Evolutionary conservation across 768 basidiomycete genomes (phyloP).

Genomic region (Goffeauzyma gilvescens): DNA sequence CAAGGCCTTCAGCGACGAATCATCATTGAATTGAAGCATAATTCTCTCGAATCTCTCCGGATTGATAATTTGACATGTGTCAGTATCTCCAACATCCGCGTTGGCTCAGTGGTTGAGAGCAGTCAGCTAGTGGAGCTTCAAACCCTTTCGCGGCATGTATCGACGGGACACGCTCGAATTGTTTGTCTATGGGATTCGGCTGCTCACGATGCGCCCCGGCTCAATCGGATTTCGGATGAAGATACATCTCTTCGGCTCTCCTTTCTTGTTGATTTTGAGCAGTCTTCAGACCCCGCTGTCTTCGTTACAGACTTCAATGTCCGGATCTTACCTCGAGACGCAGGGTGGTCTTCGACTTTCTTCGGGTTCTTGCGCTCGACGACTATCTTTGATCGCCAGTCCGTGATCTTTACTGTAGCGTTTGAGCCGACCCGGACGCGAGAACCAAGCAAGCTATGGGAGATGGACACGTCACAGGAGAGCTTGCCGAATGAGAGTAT

Average conservation of each 20-base stretch:
- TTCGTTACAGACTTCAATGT: constrained; percentile 77
- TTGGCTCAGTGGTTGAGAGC: constrained; percentile 62
- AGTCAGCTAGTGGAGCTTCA: constrained; percentile 42
- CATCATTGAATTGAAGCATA: constrained; percentile 54
- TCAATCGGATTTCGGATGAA: constrained; percentile 62
- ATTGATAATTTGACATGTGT: constrained; percentile 65
- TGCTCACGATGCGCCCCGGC: constrained; percentile 58
- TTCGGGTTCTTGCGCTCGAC: constrained; percentile 56
- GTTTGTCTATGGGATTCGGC: constrained; percentile 41
- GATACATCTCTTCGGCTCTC: constrained; percentile 58
- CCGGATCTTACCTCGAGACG: constrained; percentile 64
- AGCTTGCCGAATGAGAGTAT: too few species aligned
- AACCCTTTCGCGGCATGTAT: background rate
- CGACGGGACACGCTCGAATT: constrained; percentile 47
- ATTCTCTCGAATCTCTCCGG: constrained; percentile 72
- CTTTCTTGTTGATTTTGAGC: constrained; percentile 65
- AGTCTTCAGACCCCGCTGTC: constrained; percentile 63
- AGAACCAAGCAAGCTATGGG: constrained; percentile 76
- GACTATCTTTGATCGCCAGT: constrained; percentile 58
- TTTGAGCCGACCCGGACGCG: constrained; percentile 69
- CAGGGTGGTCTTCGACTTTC: constrained; percentile 61
- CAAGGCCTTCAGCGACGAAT: constrained; percentile 84
- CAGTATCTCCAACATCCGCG: constrained; percentile 64
- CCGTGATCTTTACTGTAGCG: constrained; percentile 62
- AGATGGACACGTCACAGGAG: constrained; percentile 81